Evolutionary conservation across 139 green algal genomes (phyloP).

Genomic region (Edaphochlamys debaryana): DNA sequence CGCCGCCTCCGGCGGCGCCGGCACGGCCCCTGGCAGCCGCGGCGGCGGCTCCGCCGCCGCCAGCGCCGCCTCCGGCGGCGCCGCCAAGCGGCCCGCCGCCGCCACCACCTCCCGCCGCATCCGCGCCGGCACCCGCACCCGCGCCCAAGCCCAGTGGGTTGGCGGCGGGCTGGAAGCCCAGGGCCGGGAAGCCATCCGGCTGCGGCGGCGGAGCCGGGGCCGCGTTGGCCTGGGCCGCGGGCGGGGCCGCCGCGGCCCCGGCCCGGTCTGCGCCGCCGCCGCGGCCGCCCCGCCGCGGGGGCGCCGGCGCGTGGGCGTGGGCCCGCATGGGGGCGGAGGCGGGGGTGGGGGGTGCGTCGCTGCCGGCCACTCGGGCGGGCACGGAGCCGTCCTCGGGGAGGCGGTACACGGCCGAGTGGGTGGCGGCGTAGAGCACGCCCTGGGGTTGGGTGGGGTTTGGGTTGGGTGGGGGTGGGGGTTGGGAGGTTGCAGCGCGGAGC

Average conservation of each 20-base stretch:
- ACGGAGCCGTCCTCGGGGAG: slow-evolving; percentile 2
- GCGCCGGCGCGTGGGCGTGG: too few species aligned
- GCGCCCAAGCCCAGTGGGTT: not conserved
- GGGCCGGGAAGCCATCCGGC: too few species aligned
- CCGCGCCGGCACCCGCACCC: not conserved
- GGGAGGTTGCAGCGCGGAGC: too few species aligned
- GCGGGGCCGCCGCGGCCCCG: not conserved
- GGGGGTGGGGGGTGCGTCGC: too few species aligned
- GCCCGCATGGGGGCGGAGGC: too few species aligned
- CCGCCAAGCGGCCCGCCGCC: not conserved
- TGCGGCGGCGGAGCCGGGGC: too few species aligned
- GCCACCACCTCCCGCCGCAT: not conserved
- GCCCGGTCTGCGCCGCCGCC: too few species aligned
- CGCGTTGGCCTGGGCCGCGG: too few species aligned
- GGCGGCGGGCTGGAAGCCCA: too few species aligned
- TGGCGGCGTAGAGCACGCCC: slow-evolving; percentile 22
- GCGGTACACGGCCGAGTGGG: slow-evolving; percentile 9
- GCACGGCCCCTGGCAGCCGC: not conserved
- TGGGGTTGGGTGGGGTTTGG: too few species aligned
- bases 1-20: not conserved
- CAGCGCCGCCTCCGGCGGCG: not conserved
- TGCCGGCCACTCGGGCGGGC: not conserved
- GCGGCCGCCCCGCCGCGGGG: too few species aligned
- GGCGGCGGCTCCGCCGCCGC: not conserved
- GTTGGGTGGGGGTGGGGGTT: too few species aligned